Conservation (phyloP, 2,329 filamentous ascomycete species). For the Kalaharituber pfeilii region DNA sequence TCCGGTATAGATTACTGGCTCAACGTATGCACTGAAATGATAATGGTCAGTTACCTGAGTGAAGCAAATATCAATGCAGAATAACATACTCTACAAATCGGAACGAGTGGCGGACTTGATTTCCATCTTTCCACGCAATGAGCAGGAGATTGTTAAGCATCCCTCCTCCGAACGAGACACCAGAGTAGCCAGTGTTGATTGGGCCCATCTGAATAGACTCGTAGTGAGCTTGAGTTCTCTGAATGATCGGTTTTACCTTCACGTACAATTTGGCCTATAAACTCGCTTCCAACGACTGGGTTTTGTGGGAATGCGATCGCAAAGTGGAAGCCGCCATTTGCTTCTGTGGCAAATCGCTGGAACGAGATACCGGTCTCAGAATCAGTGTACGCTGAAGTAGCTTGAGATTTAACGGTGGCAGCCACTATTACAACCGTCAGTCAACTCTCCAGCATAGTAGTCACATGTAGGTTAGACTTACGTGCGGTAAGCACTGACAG, state of each 20-base stretch:
- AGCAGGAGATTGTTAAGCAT: constrained; percentile 36
- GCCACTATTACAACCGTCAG: constrained; percentile 2
- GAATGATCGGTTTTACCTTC: too few relatives aligned
- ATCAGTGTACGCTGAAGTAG: constrained; percentile 28
- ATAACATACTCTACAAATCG: constrained; percentile 26
- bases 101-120: constrained; percentile 30
- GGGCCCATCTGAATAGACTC: too few relatives aligned
- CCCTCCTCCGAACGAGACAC: constrained; percentile 31
- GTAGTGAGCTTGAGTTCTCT: too few relatives aligned
- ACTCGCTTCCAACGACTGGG: constrained; percentile 31
- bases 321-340: constrained; percentile 30
- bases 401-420: constrained; percentile 20
- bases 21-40: constrained; percentile 29
- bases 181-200: constrained; percentile 34
- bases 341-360: constrained; percentile 24
- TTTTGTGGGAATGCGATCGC: constrained; percentile 35
- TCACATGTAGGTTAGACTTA: too few relatives aligned
- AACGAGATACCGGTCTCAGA: constrained; percentile 33
- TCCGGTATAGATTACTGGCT: constrained; percentile 32
- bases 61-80: too few relatives aligned
- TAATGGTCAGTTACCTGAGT: too few relatives aligned
- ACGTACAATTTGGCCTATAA: constrained; percentile 40
- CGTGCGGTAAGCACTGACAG: neutral
- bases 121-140: constrained; percentile 34
- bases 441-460: neutral